Evolutionary conservation across 805 yeast genomes (phyloP).

Genomic region (Spathaspora hagerdaliae): DNA sequence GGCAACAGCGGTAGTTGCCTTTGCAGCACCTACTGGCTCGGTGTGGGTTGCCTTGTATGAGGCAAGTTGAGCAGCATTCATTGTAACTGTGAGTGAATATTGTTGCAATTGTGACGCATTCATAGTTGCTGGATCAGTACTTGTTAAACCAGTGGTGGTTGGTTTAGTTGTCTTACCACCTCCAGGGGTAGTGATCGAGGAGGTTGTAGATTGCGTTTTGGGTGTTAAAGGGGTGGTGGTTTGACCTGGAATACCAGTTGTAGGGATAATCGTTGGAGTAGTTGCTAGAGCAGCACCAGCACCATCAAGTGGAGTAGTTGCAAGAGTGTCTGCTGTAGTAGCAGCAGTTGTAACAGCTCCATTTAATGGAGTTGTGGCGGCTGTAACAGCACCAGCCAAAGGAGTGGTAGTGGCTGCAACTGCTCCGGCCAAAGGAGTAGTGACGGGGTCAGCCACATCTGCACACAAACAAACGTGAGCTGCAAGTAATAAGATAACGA

Average conservation of each 20-base stretch:
- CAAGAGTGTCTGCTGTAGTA: constrained; percentile 10
- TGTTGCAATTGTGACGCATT: constrained; percentile 9
- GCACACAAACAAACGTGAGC: constrained; percentile 8
- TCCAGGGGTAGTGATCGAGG: constrained; percentile 11
- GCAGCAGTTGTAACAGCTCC: constrained; percentile 11
- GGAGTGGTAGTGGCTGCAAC: constrained; percentile 14
- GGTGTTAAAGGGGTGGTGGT: constrained; percentile 9
- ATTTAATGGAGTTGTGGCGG: constrained; percentile 10
- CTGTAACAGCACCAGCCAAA: constrained; percentile 14
- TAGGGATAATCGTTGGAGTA: constrained; percentile 10
- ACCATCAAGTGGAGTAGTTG: constrained; percentile 12
- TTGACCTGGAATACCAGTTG: constrained; percentile 10
- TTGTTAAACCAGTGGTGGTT: constrained; percentile 8
- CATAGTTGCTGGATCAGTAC: constrained; percentile 13
- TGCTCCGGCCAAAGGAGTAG: constrained; percentile 9
- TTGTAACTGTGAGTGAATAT: constrained; percentile 7
- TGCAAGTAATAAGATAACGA: neutral
- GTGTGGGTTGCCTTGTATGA: constrained; percentile 7
- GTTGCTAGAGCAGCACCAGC: constrained; percentile 9
- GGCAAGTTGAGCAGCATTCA: constrained; percentile 10
- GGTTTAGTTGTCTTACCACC: constrained; percentile 7
- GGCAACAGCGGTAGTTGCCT: constrained; percentile 12
- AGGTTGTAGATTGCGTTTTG: constrained; percentile 7
- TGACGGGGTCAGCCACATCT: constrained; percentile 13
- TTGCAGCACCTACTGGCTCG: constrained; percentile 3